Conservation (phyloP, 495 filamentous ascomycete species). For the Xylaria telfairii region DNA sequence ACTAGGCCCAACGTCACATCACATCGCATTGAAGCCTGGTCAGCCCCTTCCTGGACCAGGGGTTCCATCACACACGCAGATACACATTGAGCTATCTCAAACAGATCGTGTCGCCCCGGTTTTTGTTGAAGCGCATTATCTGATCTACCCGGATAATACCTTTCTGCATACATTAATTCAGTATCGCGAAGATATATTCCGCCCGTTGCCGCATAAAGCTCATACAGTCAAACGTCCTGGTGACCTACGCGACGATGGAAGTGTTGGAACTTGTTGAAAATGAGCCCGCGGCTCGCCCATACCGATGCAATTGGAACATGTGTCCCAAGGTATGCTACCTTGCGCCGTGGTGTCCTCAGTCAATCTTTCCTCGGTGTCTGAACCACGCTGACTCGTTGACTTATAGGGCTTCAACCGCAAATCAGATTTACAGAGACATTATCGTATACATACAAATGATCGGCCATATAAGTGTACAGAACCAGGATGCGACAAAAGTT, state of each 20-base stretch:
- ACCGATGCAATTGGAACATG: conserved; percentile 58
- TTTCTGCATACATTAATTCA: conserved; percentile 18
- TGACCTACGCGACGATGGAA: conserved; percentile 51
- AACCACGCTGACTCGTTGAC: conserved; percentile 2
- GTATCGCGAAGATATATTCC: conserved; percentile 9
- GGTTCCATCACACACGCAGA: conserved; percentile 36
- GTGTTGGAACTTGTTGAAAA: conserved; percentile 61
- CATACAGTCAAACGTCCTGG: neutral
- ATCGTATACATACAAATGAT: conserved; percentile 90
- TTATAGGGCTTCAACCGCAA: conserved; percentile 90
- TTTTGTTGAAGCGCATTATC: conserved; percentile 10
- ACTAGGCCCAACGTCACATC: conserved; percentile 9
- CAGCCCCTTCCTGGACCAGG: conserved; percentile 46
- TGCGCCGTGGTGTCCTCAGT: neutral
- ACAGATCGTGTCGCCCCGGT: conserved; percentile 37
- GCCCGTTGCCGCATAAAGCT: neutral
- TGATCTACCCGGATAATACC: conserved; percentile 27
- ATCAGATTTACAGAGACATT: conserved; percentile 87
- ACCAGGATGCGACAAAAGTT: conserved; percentile 80
- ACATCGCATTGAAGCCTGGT: conserved; percentile 50
- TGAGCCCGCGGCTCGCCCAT: conserved; percentile 58
- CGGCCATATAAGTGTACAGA: conserved; percentile 71
- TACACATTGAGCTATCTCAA: conserved; percentile 30
- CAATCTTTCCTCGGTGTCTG: conserved; percentile 33
- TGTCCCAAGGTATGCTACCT: conserved; percentile 57